Evolutionary conservation across 2,329 filamentous ascomycete genomes (phyloP).

Genomic region (Beauveria sp.): DNA sequence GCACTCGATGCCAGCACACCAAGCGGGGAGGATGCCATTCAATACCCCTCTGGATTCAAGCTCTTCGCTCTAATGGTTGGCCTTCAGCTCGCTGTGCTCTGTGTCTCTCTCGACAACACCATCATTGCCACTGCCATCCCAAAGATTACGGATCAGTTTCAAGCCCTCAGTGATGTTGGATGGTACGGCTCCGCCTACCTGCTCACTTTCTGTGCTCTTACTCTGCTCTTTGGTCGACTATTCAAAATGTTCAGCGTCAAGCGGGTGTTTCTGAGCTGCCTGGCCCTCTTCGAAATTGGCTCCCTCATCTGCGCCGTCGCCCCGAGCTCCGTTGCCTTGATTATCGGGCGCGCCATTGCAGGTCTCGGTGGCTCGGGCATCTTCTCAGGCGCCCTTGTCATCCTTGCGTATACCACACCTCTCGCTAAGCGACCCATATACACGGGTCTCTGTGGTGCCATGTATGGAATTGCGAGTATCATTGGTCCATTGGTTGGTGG

Average conservation of each 20-base stretch:
- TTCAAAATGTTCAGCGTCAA: constrained; percentile 37
- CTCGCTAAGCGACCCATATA: constrained; percentile 21
- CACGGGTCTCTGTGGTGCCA: constrained; percentile 27
- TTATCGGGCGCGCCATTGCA: constrained; percentile 15
- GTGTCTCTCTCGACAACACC: constrained; percentile 12
- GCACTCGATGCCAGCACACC: too few relatives aligned
- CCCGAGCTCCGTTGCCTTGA: constrained; percentile 13
- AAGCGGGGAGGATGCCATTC: too few relatives aligned
- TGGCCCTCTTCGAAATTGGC: constrained; percentile 29
- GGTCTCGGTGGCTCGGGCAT: constrained; percentile 14
- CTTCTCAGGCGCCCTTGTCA: constrained; percentile 9
- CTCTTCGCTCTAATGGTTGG: too few relatives aligned
- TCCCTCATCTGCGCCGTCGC: constrained; percentile 12
- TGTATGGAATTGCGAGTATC: constrained; percentile 29
- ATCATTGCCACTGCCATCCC: constrained; percentile 43
- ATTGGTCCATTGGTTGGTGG: constrained; percentile 13
- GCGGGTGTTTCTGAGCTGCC: constrained; percentile 32
- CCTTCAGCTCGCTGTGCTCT: too few relatives aligned
- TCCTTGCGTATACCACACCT: constrained; percentile 7
- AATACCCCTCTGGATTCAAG: too few relatives aligned
- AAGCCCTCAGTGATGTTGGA: constrained; percentile 35
- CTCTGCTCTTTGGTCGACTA: constrained; percentile 30
- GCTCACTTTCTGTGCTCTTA: constrained; percentile 28
- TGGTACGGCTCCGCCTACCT: constrained; percentile 45
- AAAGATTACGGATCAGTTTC: constrained; percentile 38